A percentile compares a stretch with the other conserved stretches of the same genome.
phyloP scores from a whole-genome alignment of 805 yeast species.

The Saccharomycopsis selenospora region DNA sequence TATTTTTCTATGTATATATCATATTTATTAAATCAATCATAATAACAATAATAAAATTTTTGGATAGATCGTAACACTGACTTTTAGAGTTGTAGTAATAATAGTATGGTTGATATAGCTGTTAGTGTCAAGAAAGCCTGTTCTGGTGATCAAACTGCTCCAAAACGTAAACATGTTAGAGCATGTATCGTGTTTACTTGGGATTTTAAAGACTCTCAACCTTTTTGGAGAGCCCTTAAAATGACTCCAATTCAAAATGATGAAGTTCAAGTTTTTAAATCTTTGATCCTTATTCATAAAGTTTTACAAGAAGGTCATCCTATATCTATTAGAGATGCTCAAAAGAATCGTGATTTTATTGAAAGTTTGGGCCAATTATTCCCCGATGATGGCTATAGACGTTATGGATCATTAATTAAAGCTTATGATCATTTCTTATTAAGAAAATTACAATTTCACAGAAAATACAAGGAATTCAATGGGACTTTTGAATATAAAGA shows the following conservation, averaged over 20 bases:
- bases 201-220: slow-evolving; percentile 83
- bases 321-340: slow-evolving; percentile 71
- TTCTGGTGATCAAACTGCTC: slow-evolving; percentile 78
- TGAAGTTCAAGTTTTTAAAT: slow-evolving; percentile 79
- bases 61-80: too few relatives aligned
- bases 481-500: slow-evolving; percentile 97
- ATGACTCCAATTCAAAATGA: slow-evolving; percentile 72
- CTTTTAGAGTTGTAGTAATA: too few relatives aligned
- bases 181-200: slow-evolving; percentile 93
- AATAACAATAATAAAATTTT: too few relatives aligned
- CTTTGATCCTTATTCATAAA: slow-evolving; percentile 78
- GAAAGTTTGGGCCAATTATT: slow-evolving; percentile 57
- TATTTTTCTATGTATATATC: too few relatives aligned
- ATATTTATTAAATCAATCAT: too few relatives aligned
- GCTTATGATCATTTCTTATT: slow-evolving; percentile 69
- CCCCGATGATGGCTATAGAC: slow-evolving; percentile 33
- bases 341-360: slow-evolving; percentile 69
- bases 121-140: slow-evolving; percentile 76
- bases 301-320: slow-evolving; percentile 98
- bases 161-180: slow-evolving; percentile 92
- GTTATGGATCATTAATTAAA: slow-evolving; percentile 65
- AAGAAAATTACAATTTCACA: slow-evolving; percentile 74
- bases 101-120: slow-evolving; percentile 23
- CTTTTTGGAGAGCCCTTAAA: slow-evolving; percentile 80
- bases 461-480: slow-evolving; percentile 78